Percentiles rank a stretch among this genome's conserved stretches.
Evolutionary conservation across 2,329 filamentous ascomycete genomes (phyloP).

Genomic region (Aspergillus phoenicis): DNA sequence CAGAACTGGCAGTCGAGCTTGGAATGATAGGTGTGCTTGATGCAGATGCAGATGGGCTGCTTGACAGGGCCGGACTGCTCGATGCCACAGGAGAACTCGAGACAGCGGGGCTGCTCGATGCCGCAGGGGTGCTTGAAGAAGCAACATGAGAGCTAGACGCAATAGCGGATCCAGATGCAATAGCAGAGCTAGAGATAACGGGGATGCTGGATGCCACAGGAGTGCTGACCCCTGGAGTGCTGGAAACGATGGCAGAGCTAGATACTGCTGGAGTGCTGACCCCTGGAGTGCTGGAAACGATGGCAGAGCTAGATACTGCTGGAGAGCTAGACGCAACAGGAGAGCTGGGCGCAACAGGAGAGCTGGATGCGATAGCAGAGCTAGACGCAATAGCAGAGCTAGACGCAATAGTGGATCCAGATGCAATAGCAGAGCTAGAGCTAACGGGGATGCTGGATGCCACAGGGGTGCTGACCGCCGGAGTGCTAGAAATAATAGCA

Average conservation of each 20-base stretch:
- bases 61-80: background rate
- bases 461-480: background rate
- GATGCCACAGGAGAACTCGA: background rate
- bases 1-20: constrained; percentile 8
- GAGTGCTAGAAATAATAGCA: background rate
- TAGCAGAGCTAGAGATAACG: background rate
- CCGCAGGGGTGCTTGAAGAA: background rate
- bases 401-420: too few relatives aligned
- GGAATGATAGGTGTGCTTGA: constrained; percentile 6
- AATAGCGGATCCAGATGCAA: background rate
- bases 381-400: background rate
- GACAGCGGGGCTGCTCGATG: background rate
- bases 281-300: background rate
- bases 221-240: background rate
- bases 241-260: constrained; percentile 6
- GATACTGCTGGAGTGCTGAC: background rate
- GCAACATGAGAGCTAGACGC: background rate
- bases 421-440: too few relatives aligned
- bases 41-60: background rate
- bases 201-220: background rate
- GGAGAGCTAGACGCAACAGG: background rate
- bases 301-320: background rate
- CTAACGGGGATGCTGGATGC: too few relatives aligned
- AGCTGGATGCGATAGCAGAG: constrained; percentile 6
- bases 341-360: background rate